phyloP scores from a whole-genome alignment of 305 asterid species.

The Plantago lanceolata region DNA sequence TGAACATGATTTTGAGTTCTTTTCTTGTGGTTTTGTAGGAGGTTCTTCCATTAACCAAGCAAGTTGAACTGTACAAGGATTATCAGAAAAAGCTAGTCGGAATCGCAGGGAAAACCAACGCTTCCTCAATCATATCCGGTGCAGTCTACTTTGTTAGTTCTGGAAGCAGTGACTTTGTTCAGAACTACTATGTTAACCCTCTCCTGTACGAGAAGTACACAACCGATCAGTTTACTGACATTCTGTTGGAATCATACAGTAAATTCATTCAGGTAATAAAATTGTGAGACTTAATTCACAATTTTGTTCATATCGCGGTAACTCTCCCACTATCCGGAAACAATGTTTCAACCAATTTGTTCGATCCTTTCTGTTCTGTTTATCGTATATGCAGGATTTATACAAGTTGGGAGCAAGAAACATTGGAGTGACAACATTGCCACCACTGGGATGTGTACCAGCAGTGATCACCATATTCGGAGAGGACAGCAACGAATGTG shows the following conservation, averaged over 20 bases:
- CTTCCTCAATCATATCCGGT: slow-evolving; percentile 62
- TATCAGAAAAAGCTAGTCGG: slow-evolving; percentile 56
- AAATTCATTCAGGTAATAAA: slow-evolving; percentile 49
- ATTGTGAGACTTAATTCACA: neutral
- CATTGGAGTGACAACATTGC: slow-evolving; percentile 81
- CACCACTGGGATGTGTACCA: slow-evolving; percentile 83
- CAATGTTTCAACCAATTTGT: neutral
- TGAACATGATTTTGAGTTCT: neutral
- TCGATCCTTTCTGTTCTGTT: neutral
- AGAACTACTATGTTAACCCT: slow-evolving; percentile 73
- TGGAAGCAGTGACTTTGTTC: slow-evolving; percentile 88
- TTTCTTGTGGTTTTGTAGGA: slow-evolving; percentile 31
- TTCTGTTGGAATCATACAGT: slow-evolving; percentile 54
- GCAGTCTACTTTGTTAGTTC: slow-evolving; percentile 67
- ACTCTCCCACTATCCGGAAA: neutral
- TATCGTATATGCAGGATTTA: slow-evolving; percentile 38
- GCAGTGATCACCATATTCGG: slow-evolving; percentile 77
- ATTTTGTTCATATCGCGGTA: neutral
- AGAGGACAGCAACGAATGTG: slow-evolving; percentile 58
- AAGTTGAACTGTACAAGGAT: slow-evolving; percentile 60
- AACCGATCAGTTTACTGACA: slow-evolving; percentile 61
- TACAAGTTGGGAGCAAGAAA: slow-evolving; percentile 76
- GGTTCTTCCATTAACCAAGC: slow-evolving; percentile 65
- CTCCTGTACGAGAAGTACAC: slow-evolving; percentile 64
- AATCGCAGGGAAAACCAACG: slow-evolving; percentile 65